Conservation (phyloP, 1,284 basidiomycete species). For the Ustilago curta region DNA sequence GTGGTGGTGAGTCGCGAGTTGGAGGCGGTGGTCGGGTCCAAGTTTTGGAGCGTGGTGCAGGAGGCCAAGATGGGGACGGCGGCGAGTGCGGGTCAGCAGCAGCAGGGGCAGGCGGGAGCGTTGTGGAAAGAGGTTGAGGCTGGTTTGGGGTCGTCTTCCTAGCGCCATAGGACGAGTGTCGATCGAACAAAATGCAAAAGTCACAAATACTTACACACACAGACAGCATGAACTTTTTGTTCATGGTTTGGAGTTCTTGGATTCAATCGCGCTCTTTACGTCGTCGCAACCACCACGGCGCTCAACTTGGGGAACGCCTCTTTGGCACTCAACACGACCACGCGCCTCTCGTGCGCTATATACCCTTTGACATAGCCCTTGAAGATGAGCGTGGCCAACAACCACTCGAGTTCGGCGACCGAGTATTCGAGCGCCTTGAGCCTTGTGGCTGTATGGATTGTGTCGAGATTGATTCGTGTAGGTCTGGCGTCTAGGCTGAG, state of each 20-base stretch:
- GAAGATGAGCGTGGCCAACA: slow-evolving; percentile 89
- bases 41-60: slow-evolving; percentile 25
- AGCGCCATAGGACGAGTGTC: slow-evolving; percentile 71
- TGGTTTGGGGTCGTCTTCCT: slow-evolving; percentile 9
- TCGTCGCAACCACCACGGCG: slow-evolving; percentile 16
- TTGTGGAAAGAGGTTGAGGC: slow-evolving; percentile 46
- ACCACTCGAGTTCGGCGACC: slow-evolving; percentile 88
- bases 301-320: slow-evolving; percentile 79
- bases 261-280: slow-evolving; percentile 1
- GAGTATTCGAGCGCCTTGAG: slow-evolving; percentile 66
- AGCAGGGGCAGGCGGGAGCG: slow-evolving; percentile 13
- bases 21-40: slow-evolving; percentile 24
- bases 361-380: slow-evolving; percentile 92
- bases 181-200: not conserved
- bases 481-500: not conserved
- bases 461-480: slow-evolving; percentile 47
- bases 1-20: slow-evolving; percentile 75
- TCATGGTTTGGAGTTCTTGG: not conserved
- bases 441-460: slow-evolving; percentile 42
- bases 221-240: not conserved
- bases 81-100: not conserved
- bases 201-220: slow-evolving; percentile 1
- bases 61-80: slow-evolving; percentile 25
- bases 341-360: slow-evolving; percentile 93
- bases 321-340: slow-evolving; percentile 85